These are phyloP conservation scores for Colletotrichum lini DNA, from an alignment of 2,329 filamentous ascomycete species.

Conservation along the genomic window DNA sequence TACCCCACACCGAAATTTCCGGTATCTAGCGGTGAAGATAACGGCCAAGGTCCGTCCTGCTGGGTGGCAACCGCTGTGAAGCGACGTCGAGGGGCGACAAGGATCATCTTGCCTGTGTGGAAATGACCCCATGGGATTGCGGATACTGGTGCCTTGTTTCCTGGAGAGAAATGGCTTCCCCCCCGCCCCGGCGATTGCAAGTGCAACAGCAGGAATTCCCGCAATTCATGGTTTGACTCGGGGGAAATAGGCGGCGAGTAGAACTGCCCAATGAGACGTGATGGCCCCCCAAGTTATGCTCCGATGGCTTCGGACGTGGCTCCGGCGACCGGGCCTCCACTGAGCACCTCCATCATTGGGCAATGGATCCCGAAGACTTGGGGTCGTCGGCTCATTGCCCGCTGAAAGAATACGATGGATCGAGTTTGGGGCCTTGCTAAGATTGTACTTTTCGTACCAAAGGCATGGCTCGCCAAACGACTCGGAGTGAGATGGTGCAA, in stretches of 20 bases:
- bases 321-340: background rate
- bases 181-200: no score
- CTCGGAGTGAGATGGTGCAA: no score
- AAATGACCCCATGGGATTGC: slow-evolving; percentile 24
- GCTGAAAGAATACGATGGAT: background rate
- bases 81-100: slow-evolving; percentile 10
- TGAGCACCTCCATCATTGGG: background rate
- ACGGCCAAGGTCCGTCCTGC: slow-evolving; percentile 8
- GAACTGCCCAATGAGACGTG: slow-evolving; percentile 1
- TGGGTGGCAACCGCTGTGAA: slow-evolving; percentile 15
- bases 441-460: background rate
- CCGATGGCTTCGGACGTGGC: background rate
- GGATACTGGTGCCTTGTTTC: slow-evolving; percentile 11
- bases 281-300: background rate
- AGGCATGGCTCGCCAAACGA: background rate
- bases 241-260: slow-evolving; percentile 20
- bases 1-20: slow-evolving; percentile 40
- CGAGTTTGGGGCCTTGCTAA: background rate
- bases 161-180: slow-evolving; percentile 2
- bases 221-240: slow-evolving; percentile 20
- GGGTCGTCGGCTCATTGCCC: no score
- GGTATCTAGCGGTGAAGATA: slow-evolving; percentile 39
- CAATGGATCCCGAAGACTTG: background rate
- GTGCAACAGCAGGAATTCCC: slow-evolving; percentile 9
- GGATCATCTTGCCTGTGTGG: slow-evolving; percentile 33